Evolutionary conservation across 2,329 filamentous ascomycete genomes (phyloP), one percentile per base, ranked within the genome.

Genomic region (Penicillium frequentans): DNA sequence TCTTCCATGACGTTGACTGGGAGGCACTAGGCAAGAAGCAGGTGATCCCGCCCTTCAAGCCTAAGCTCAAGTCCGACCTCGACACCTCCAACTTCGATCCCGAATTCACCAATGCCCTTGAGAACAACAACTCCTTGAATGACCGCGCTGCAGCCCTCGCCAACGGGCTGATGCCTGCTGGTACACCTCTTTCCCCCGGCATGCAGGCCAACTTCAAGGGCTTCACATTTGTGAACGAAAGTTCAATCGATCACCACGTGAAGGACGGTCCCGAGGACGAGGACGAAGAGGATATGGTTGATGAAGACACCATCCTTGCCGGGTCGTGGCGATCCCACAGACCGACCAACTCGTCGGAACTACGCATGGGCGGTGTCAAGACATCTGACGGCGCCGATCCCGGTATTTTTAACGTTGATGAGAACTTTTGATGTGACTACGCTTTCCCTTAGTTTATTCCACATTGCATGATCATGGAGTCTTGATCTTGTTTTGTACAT

Each of bases 141-240:
- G 91, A 95, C 68, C 88, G 93, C 56, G 93, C 95, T 5, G 91
- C 91, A 14, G 91, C 91, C 8, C 76, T 98, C 49, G 91, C 93
- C 16, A 87, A 88, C 56, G 93, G 93, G 37, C 77, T 84, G 47
- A 90, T 95, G 70, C 88, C 90, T 14, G 48, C 43, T 6, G 90
- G 91, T 14, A 99, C 95, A 0, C 95, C 95, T 0, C 81, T 99
- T 24, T 96, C 92, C 14, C 95, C 95, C 0, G 96, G 91, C 2
- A 93, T 97, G 77, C 95, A 99, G 77, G 95, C 93, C 61, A 97
- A 98, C 71, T 99, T 99, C 81, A 91, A 95, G 70, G 95, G 95
- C 33, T 99, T 99, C 76, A 99, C 95, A 0, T 99, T 96, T 73
- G 95, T 98, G n/a, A 95, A 98, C 68, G 93, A 98, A 77, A 97